Base-by-base conservation (phyloP, 331 rosid species). In the Rhamnella rubrinervis region DNA sequence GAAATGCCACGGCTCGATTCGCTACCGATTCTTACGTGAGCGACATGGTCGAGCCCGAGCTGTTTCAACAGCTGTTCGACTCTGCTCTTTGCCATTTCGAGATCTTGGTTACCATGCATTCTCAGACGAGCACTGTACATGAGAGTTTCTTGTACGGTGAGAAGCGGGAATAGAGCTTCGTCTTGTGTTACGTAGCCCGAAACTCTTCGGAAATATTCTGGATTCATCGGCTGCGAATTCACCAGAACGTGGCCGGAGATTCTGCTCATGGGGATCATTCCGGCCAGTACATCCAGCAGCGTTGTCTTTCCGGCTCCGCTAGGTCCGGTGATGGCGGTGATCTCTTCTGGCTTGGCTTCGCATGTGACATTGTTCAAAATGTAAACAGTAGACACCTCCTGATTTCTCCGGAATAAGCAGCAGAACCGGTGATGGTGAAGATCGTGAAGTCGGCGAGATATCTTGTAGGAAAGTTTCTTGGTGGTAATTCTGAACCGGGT, bases 291-390 rank as follows among this genome's bases (percentile, higher is more conserved):
- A 44, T 84, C 83, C 49, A 80, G 56, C 76, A 77, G 49, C 6
- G 83, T 80, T 25, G 81, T 80, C 66, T 77, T 84, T 58, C 83
- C 85, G 6, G 79, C 85, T 35, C 88, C 88, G 62, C 85, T 80
- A 21, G 81, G 81, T 62, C 81, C 85, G 6, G 77, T 83, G 15
- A 80, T 65, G 80, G 83, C 79, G 26, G 80, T 41, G 70, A 80
- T 74, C 72, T 80, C 78, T 23, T 68, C 76, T 6, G 85, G 76
- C 26, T 44, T 72, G 8, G 82, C 83, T 61, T 83, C 83, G 71
- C 79, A 80, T 28, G 64, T 60, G 14, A 83, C 78, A 49, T 80
- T 71, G 68, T 80, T 77, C 75, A 80, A 59, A 47, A 76, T 73
- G 71, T 61, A 72, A 19, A 60, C 25, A n/a, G 65, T 68, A 6